phyloP scores from a whole-genome alignment of 1,284 basidiomycete genomes.

The Boletus semigastroideus region DNA sequence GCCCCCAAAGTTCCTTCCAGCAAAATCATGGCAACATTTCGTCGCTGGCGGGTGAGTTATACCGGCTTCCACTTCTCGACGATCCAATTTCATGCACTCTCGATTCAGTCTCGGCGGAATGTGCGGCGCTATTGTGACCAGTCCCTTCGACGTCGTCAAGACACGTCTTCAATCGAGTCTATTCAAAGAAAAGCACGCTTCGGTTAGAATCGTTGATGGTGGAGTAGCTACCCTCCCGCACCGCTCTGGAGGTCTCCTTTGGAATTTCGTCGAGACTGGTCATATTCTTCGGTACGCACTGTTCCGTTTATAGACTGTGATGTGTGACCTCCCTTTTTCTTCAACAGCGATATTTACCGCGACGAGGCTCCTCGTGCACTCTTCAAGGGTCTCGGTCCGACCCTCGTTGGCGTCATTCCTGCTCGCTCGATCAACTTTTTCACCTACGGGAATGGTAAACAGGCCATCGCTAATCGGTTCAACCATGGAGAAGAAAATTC shows the following conservation, averaged over 20 bases:
- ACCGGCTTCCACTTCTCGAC: not conserved
- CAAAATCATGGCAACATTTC: slow-evolving; percentile 84
- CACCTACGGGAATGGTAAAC: slow-evolving; percentile 97
- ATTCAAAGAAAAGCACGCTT: slow-evolving; percentile 63
- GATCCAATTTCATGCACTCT: slow-evolving; percentile 1
- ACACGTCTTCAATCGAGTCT: slow-evolving; percentile 93
- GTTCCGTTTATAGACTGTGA: not conserved
- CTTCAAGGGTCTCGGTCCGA: slow-evolving; percentile 94
- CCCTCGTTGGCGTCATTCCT: slow-evolving; percentile 92
- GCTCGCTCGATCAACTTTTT: slow-evolving; percentile 98
- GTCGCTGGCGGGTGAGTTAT: slow-evolving; percentile 81
- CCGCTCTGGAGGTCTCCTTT: slow-evolving; percentile 61
- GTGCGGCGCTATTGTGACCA: slow-evolving; percentile 96
- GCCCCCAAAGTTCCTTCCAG: slow-evolving; percentile 50
- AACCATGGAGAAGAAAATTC: slow-evolving; percentile 84
- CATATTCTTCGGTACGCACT: slow-evolving; percentile 77
- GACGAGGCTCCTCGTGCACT: slow-evolving; percentile 89
- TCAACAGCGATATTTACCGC: slow-evolving; percentile 78
- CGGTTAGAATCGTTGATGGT: slow-evolving; percentile 44
- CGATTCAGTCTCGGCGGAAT: slow-evolving; percentile 84
- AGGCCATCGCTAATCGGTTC: slow-evolving; percentile 81
- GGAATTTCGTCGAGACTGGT: slow-evolving; percentile 94
- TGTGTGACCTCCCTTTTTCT: not conserved
- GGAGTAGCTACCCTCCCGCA: slow-evolving; percentile 45
- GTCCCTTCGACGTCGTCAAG: slow-evolving; percentile 98